Base-by-base conservation (phyloP, 73 alveolate genomes). In the Paramecium octaurelia region DNA sequence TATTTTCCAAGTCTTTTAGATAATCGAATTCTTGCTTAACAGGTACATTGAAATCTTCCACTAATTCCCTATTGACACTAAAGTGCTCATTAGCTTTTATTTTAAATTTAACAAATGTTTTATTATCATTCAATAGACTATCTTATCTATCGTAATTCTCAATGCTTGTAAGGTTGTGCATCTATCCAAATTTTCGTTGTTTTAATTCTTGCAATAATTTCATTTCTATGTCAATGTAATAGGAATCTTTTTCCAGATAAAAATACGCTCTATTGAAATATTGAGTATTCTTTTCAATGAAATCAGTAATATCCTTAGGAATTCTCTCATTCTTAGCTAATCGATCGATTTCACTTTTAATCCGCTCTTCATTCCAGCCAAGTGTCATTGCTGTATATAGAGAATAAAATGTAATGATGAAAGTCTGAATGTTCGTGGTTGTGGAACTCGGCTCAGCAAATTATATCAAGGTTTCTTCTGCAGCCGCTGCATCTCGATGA, bases 351-450 rank as follows among this genome's bases (percentile, higher is more conserved):
- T 40, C 75, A 44, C 21, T 14, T 43, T 24, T 80, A n/a, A 80
- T 80, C 16, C 36, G 10, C 31, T 21, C 73, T 46, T 80, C 91
- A 44, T 42, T 46, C 91, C 91, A 80, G 6, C 75, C 91, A 9
- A 80, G 75, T 20, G 91, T 80, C 91, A 80, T 80, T 10, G 91
- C 91, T 2, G 91, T 80, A 21, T 80, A 80, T 2, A 80, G 76
- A 9, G 91, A 80, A 80, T 80, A 80, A 42, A 80, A 80, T 80
- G 91, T 44, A 16, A 80, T 80, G n/a, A 46, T 80, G 35, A 80
- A 80, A 38, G 91, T 43, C 24, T 80, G 14, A 23, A 80, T 48
- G n/a, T 80, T 80, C 1, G 70, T 23, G 3, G 91, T 80, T 18
- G 57, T 80, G 10, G 91, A 80, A 46, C 27, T n/a, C 2, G 91